These are phyloP conservation scores for Suillus weaverae DNA, from an alignment of 768 basidiomycete genomes.

Conservation along the genomic window DNA sequence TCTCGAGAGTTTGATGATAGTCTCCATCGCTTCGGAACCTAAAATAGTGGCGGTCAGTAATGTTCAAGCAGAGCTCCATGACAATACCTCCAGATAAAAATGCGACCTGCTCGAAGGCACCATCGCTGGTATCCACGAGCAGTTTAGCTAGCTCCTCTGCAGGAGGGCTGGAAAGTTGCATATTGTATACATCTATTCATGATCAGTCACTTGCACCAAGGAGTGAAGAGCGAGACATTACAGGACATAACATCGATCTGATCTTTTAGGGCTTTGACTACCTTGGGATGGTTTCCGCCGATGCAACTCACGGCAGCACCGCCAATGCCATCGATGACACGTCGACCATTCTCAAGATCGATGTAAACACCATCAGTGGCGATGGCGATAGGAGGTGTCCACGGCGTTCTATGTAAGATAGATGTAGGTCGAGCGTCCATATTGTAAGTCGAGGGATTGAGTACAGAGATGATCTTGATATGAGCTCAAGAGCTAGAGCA, in stretches of 20 bases:
- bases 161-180: constrained; percentile 79
- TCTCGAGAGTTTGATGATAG: constrained; percentile 76
- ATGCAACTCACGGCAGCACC: constrained; percentile 84
- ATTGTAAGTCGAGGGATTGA: not conserved
- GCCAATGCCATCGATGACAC: constrained; percentile 76
- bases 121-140: constrained; percentile 63
- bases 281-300: constrained; percentile 71
- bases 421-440: constrained; percentile 21
- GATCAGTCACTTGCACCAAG: not conserved
- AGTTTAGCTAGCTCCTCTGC: constrained; percentile 76
- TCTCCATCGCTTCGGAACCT: constrained; percentile 92
- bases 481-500: not conserved
- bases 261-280: constrained; percentile 72
- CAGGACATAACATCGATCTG: constrained; percentile 79
- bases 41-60: not conserved
- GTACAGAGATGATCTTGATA: not conserved
- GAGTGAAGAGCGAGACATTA: constrained; percentile 34
- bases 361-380: constrained; percentile 70
- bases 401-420: constrained; percentile 72
- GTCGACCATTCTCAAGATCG: constrained; percentile 66
- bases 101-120: constrained; percentile 70
- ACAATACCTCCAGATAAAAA: constrained; percentile 72
- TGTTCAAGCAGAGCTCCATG: not conserved
- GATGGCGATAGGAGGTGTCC: constrained; percentile 69
- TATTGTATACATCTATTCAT: constrained; percentile 78